phyloP scores from a whole-genome alignment of 352 stramenopile genomes.

The Globisporangium cystogenes region DNA sequence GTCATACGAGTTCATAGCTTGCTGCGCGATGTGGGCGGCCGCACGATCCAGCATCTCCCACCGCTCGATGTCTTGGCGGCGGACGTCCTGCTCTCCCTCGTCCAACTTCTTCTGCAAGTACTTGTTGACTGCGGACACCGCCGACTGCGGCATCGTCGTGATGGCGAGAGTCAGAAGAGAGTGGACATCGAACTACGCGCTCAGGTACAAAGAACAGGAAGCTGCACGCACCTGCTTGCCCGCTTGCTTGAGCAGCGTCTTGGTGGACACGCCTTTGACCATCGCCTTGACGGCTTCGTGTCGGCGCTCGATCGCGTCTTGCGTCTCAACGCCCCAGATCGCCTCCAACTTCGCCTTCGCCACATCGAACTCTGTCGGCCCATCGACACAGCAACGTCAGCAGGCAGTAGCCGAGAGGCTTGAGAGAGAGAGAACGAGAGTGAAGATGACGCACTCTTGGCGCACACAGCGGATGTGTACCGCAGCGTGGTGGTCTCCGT shows the following conservation, averaged over 20 bases:
- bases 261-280: conserved; percentile 28
- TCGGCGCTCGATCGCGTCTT: conserved; percentile 13
- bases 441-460: conserved; percentile 24
- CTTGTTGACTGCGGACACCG: conserved; percentile 7
- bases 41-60: conserved; percentile 27
- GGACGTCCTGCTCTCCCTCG: conserved; percentile 24
- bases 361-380: conserved; percentile 23
- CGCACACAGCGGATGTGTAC: conserved; percentile 24
- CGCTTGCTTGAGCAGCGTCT: conserved; percentile 30
- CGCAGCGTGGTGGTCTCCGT: conserved; percentile 28
- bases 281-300: conserved; percentile 25
- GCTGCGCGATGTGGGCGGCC: conserved; percentile 7
- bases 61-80: conserved; percentile 22
- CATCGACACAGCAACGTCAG: not conserved
- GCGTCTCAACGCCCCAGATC: conserved; percentile 31
- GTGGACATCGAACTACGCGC: no score
- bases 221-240: conserved; percentile 27
- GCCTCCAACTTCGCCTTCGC: conserved; percentile 20
- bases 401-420: not conserved
- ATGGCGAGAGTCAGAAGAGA: not conserved
- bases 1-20: conserved; percentile 1
- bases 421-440: not conserved
- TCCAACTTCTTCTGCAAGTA: conserved; percentile 48
- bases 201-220: not conserved
- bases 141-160: not conserved